A percentile compares a stretch with the other conserved stretches of the same genome.
Conservation (phyloP, 2,329 filamentous ascomycete genomes). For the Penicillium oxalicum region DNA sequence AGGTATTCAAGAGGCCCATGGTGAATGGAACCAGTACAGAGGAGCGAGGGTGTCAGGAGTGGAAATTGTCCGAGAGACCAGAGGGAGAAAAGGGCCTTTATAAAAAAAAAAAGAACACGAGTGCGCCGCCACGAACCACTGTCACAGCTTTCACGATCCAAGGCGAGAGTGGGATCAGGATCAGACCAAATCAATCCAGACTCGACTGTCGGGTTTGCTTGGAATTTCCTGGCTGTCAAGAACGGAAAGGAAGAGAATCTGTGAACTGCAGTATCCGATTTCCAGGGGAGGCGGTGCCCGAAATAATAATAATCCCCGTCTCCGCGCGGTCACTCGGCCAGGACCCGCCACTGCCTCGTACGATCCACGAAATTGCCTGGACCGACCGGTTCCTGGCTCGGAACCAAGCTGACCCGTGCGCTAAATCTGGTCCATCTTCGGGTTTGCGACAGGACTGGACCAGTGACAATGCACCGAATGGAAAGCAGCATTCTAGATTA, state of each 20-base stretch:
- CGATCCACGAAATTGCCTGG: background rate
- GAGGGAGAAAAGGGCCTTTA: background rate
- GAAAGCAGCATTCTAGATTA: background rate
- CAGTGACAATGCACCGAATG: too few relatives aligned
- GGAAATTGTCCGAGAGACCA: background rate
- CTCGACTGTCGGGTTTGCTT: too few relatives aligned
- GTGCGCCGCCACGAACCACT: background rate
- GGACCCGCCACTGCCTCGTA: constrained; percentile 15
- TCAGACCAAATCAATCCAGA: background rate
- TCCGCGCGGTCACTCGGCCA: constrained; percentile 14
- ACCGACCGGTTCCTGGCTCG: background rate
- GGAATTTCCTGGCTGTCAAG: too few relatives aligned
- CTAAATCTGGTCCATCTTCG: too few relatives aligned
- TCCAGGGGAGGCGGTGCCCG: constrained; percentile 6
- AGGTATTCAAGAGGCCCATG: constrained; percentile 49
- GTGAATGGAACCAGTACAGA: constrained; percentile 8
- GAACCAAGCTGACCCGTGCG: too few relatives aligned
- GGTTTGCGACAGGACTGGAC: too few relatives aligned
- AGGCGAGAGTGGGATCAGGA: background rate
- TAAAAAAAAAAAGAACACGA: too few relatives aligned
- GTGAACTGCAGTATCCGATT: too few relatives aligned
- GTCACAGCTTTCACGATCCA: constrained; percentile 1
- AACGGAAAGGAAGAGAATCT: too few relatives aligned
- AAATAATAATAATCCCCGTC: constrained; percentile 20
- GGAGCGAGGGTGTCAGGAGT: background rate